These are phyloP conservation scores for Kodamaea restingae DNA, from an alignment of 805 yeast species.

Conservation along the genomic window DNA sequence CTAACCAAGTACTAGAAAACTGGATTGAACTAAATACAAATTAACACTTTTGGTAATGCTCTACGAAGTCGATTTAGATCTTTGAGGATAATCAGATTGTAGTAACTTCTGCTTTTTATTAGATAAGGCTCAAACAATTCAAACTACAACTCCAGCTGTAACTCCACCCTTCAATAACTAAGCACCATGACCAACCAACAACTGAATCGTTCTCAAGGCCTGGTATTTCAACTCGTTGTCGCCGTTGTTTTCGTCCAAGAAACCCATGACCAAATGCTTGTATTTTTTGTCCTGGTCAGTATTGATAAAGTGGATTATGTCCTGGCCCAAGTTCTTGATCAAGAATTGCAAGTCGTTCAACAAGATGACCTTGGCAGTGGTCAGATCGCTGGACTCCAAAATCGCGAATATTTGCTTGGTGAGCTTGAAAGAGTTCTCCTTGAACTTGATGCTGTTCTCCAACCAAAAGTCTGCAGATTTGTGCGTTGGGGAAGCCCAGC, in stretches of 20 bases:
- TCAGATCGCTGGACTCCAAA: slow-evolving; percentile 32
- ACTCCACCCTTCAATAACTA: no score
- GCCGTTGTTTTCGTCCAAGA: slow-evolving; percentile 62
- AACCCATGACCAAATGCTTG: slow-evolving; percentile 78
- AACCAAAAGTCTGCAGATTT: slow-evolving; percentile 85
- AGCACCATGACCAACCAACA: slow-evolving; percentile 74
- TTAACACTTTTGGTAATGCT: no score
- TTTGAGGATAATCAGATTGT: no score
- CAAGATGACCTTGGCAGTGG: slow-evolving; percentile 30
- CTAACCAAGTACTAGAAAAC: no score
- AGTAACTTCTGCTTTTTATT: no score
- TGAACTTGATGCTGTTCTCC: slow-evolving; percentile 73
- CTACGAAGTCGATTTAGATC: no score
- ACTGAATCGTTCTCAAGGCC: slow-evolving; percentile 94
- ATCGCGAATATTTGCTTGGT: slow-evolving; percentile 58
- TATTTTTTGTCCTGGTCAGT: slow-evolving; percentile 47
- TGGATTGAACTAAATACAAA: no score
- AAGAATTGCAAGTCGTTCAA: slow-evolving; percentile 42
- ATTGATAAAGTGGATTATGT: slow-evolving; percentile 33
- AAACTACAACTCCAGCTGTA: no score
- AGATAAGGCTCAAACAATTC: no score
- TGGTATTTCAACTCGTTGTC: slow-evolving; percentile 90
- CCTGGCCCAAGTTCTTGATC: slow-evolving; percentile 38
- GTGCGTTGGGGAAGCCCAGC: slow-evolving; percentile 86
- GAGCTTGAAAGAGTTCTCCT: slow-evolving; percentile 70